phyloP scores from a whole-genome alignment of 2,329 filamentous ascomycete genomes.

The Lecanoromycetidae sp. region DNA sequence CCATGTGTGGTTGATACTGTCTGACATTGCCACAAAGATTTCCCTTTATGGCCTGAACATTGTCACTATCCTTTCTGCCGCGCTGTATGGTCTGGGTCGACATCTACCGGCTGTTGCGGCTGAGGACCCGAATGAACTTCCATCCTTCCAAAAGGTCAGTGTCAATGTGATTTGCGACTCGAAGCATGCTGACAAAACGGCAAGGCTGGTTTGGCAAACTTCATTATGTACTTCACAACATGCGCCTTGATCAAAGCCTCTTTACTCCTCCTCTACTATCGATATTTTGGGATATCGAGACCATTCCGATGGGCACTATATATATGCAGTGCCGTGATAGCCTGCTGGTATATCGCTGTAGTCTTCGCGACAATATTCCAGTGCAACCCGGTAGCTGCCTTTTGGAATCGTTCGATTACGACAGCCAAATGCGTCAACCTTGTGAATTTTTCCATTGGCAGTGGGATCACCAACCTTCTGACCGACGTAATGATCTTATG shows the following conservation, averaged over 20 bases:
- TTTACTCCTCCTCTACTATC: slow-evolving; percentile 18
- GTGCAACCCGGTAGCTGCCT: slow-evolving; percentile 16
- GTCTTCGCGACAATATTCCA: slow-evolving; percentile 17
- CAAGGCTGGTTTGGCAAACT: slow-evolving; percentile 9
- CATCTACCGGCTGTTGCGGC: background rate
- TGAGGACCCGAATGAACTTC: background rate
- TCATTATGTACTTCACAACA: slow-evolving; percentile 12
- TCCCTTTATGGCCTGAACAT: background rate
- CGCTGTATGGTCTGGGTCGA: slow-evolving; percentile 1
- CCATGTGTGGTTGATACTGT: background rate
- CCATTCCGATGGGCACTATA: slow-evolving; percentile 10
- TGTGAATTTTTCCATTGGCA: background rate
- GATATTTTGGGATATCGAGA: slow-evolving; percentile 15
- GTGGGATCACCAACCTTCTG: slow-evolving; percentile 11
- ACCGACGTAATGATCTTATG: slow-evolving; percentile 14
- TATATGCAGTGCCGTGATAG: slow-evolving; percentile 19
- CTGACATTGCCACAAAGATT: background rate
- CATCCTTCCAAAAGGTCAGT: slow-evolving; percentile 5
- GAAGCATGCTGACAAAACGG: background rate
- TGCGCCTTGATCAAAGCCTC: slow-evolving; percentile 12
- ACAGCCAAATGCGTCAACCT: slow-evolving; percentile 10
- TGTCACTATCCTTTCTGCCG: background rate
- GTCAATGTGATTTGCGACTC: background rate
- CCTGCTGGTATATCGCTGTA: slow-evolving; percentile 63
- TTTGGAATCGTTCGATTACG: slow-evolving; percentile 12